Base-by-base conservation (phyloP, 2,329 filamentous ascomycete species). In the Clarireedia homoeocarpa region DNA sequence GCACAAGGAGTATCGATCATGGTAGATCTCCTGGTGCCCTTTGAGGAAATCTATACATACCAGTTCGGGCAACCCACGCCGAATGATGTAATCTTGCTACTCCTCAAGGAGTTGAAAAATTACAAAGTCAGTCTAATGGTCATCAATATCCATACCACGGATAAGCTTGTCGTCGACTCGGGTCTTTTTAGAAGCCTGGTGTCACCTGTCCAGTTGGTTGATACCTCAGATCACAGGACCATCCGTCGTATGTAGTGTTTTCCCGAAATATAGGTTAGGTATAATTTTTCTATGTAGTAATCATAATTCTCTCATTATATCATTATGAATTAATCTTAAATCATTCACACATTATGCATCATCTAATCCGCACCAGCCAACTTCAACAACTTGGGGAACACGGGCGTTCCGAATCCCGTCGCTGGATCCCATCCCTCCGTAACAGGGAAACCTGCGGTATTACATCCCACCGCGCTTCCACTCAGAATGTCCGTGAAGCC, bases 401-500 rank as follows among this genome's bases (percentile, higher is more conserved):
- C 15, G 5, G 69, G 69, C 1, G 70, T 71, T 12, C 70, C 70
- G 14, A 71, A 67, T 1, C 70, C 70, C 12, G 69, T 72, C 5
- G 71, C 66, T 1, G 70, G 64, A 57, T 71, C 69, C 67, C 70
- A 72, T 10, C 71, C 70, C 44, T 63, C 53, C 1, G 62, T 67
- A 10, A 64, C 67, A 7, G 65, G 63, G 47, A 62, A 63, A 6
- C 66, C 68, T 15, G 51, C 49, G 1, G 55, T 59, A 27, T 67
- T 62, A 55, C 73, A 75, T 1, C 72, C 72, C 5, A 62, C 61
- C 5, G 67, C 69, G 20, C 67, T 68, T 10, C 73, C 73, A 2
- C 50, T 46, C 1, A 66, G 65, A 24, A 74, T 69, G 60, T 75
- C 73, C 3, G 69, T 73, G 47, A 75, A 66, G 1, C 65, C 71